Conservation (phyloP, 2,329 filamentous ascomycete genomes). For the Orbilia oligospora region DNA sequence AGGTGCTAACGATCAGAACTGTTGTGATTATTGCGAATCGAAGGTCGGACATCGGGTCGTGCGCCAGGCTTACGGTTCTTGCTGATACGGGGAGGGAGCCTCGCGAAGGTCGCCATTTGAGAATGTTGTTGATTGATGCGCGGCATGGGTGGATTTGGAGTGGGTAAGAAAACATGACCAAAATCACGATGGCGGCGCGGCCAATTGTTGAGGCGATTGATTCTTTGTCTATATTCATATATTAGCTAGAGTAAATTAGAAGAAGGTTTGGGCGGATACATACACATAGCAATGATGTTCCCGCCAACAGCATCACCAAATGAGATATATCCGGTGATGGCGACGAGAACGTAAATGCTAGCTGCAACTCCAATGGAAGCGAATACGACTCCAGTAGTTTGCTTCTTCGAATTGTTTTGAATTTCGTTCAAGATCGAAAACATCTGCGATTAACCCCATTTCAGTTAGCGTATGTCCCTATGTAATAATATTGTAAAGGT, state of each 20-base stretch:
- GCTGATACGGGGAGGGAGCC: conserved; percentile 62
- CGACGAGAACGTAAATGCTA: conserved; percentile 87
- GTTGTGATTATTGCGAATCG: conserved; percentile 93
- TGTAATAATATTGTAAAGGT: conserved; percentile 1
- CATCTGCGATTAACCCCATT: conserved; percentile 76
- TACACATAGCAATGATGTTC: conserved; percentile 95
- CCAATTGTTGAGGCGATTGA: conserved; percentile 90
- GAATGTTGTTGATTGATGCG: conserved; percentile 93
- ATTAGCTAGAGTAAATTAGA: not conserved
- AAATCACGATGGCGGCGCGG: conserved; percentile 92
- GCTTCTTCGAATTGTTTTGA: conserved; percentile 82
- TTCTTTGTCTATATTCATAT: conserved; percentile 72
- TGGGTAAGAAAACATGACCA: conserved; percentile 96
- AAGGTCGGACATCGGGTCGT: conserved; percentile 82
- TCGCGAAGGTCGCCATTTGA: conserved; percentile 83
- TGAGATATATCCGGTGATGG: conserved; percentile 94
- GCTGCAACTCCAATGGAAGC: conserved; percentile 91
- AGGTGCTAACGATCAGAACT: conserved; percentile 84
- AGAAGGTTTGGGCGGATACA: conserved; percentile 65
- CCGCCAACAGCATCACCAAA: conserved; percentile 91
- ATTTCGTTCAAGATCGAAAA: conserved; percentile 99
- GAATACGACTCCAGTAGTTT: conserved; percentile 82
- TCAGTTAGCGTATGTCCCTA: conserved; percentile 1
- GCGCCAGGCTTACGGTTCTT: conserved; percentile 66
- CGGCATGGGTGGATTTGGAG: conserved; percentile 96